Conservation (phyloP, 441 rosid genomes). For the Codiaeum variegatum region DNA sequence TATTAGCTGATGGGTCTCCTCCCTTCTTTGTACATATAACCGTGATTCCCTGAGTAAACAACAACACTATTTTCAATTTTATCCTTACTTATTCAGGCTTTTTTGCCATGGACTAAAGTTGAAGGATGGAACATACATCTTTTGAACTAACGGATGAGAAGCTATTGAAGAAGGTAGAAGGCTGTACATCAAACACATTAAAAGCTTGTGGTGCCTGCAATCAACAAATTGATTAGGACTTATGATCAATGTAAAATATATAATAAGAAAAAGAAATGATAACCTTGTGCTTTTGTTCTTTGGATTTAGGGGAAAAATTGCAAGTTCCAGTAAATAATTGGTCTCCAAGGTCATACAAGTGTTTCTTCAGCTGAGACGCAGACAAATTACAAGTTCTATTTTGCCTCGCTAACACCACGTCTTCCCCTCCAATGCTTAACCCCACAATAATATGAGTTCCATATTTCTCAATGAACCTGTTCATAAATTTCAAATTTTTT, state of each 20-base stretch:
- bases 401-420: constrained; percentile 68
- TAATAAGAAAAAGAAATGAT: no score
- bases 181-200: constrained; percentile 55
- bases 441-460: constrained; percentile 89
- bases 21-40: constrained; percentile 69
- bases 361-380: constrained; percentile 55
- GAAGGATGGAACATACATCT: constrained; percentile 56
- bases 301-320: constrained; percentile 36
- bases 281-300: constrained; percentile 45
- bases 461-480: constrained; percentile 82
- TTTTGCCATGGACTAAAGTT: no score
- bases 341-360: constrained; percentile 70
- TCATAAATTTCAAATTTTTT: not conserved
- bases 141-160: constrained; percentile 43
- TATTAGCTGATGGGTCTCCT: constrained; percentile 46
- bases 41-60: constrained; percentile 61
- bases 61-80: no score
- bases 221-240: not conserved
- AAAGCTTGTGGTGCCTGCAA: constrained; percentile 72
- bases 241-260: not conserved
- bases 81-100: no score
- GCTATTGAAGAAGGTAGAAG: constrained; percentile 38
- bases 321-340: constrained; percentile 74
- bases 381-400: constrained; percentile 50
- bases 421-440: constrained; percentile 73